Conservation (phyloP, 768 basidiomycete genomes). For the Sporobolomyces pararoseus region DNA sequence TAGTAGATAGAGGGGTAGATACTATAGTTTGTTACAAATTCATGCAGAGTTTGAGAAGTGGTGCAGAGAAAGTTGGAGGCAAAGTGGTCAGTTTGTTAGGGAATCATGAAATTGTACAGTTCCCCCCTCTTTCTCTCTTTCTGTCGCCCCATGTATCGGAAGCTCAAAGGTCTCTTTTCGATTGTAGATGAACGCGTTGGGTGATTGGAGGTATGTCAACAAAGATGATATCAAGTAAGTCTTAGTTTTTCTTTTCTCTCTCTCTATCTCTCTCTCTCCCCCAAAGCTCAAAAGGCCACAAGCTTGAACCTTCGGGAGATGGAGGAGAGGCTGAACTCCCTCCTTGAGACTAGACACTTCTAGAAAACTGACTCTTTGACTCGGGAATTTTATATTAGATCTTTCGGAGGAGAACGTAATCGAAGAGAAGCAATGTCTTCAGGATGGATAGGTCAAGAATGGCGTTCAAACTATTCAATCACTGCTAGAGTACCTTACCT, state of each 20-base stretch:
- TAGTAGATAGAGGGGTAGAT: conserved; percentile 68
- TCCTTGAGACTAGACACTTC: no score
- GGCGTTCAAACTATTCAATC: conserved; percentile 74
- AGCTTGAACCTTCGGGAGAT: no score
- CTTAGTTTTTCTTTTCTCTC: background rate
- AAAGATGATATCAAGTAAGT: conserved; percentile 23
- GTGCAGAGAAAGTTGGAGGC: conserved; percentile 68
- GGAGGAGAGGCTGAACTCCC: no score
- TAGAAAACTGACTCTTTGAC: no score
- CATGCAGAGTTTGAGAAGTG: conserved; percentile 75
- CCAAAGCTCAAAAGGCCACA: no score
- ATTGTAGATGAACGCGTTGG: conserved; percentile 18
- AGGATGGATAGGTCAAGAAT: conserved; percentile 51
- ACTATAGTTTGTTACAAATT: conserved; percentile 77
- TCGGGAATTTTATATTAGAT: background rate
- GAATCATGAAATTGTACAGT: conserved; percentile 95
- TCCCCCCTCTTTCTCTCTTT: conserved; percentile 54
- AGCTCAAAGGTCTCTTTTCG: no score
- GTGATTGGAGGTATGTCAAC: conserved; percentile 41
- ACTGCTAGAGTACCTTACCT: conserved; percentile 66
- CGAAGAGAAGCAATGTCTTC: conserved; percentile 37
- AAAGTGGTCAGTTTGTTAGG: conserved; percentile 73
- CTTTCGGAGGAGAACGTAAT: conserved; percentile 32
- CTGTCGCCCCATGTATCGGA: no score
- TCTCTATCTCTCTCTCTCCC: no score